A percentile compares a stretch with the other conserved stretches of the same genome.
These are phyloP conservation scores for Verticillium alfalfae DNA, from an alignment of 2,329 filamentous ascomycete genomes.

Conservation along the genomic window DNA sequence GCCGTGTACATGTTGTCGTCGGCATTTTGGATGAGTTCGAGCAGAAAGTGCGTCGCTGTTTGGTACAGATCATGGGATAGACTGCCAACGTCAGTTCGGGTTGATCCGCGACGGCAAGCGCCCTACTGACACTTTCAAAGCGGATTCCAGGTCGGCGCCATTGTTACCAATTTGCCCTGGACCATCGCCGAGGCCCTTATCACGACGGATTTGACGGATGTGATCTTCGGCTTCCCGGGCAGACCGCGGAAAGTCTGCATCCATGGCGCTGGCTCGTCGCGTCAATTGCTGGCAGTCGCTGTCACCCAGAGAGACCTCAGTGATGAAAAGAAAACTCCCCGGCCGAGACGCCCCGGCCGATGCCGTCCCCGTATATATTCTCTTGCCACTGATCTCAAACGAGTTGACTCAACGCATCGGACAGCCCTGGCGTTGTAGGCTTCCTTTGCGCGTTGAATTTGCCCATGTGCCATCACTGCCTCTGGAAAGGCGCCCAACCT, in stretches of 20 bases:
- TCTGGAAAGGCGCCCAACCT: not conserved
- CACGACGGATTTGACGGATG: conserved; percentile 6
- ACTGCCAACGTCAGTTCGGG: conserved; percentile 1
- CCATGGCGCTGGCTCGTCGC: not conserved
- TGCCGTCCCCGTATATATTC: too few relatives aligned
- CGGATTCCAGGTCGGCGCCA: conserved; percentile 4
- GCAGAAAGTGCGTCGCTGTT: conserved; percentile 27
- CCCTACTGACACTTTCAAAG: conserved; percentile 2
- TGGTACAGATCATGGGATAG: conserved; percentile 23
- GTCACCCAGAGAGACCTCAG: not conserved
- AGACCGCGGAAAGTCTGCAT: conserved; percentile 4
- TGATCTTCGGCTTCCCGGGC: conserved; percentile 3
- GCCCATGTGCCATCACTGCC: not conserved
- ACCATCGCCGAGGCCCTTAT: conserved; percentile 7
- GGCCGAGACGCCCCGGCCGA: too few relatives aligned
- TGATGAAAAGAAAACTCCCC: too few relatives aligned
- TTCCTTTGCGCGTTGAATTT: not conserved
- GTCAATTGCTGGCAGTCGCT: not conserved
- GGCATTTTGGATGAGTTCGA: conserved; percentile 35
- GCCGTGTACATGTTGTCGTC: conserved; percentile 29
- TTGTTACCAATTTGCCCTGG: conserved; percentile 3
- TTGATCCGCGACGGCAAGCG: not conserved
- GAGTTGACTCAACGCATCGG: not conserved
- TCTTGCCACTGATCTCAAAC: not conserved
- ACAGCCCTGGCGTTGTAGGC: not conserved